Evolutionary conservation across 2,329 filamentous ascomycete genomes (phyloP).

Genomic region (Keithomyces neogunnii): DNA sequence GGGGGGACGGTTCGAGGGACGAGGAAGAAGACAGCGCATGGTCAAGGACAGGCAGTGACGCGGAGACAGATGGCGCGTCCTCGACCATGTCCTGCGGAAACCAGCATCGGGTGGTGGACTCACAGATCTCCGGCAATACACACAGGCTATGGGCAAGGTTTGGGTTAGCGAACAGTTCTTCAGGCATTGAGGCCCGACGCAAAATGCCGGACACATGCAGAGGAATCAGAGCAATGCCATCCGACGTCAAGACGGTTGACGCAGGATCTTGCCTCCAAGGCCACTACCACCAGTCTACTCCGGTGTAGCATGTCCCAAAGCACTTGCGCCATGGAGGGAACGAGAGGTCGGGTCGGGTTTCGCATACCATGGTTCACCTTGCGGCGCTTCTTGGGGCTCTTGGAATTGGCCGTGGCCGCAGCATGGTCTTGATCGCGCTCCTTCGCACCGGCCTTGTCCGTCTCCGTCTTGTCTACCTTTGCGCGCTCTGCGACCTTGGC

Average conservation of each 20-base stretch:
- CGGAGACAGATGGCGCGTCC: too few species aligned
- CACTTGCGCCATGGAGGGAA: constrained; percentile 2
- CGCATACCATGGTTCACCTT: constrained; percentile 81
- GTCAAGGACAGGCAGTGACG: neutral
- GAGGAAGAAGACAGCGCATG: neutral
- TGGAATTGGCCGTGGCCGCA: constrained; percentile 12
- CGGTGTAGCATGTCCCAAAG: neutral
- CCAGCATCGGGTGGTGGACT: constrained; percentile 35
- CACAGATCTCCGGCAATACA: constrained; percentile 86
- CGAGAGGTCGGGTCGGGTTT: constrained; percentile 5
- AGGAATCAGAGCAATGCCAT: neutral
- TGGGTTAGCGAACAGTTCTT: neutral
- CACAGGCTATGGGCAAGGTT: constrained; percentile 51
- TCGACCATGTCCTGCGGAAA: constrained; percentile 1
- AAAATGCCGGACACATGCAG: neutral
- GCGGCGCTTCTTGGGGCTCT: constrained; percentile 74
- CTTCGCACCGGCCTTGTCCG: constrained; percentile 9
- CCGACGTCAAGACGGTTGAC: neutral
- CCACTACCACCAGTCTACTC: neutral
- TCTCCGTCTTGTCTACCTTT: constrained; percentile 17
- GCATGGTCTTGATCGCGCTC: constrained; percentile 1
- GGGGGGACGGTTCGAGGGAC: neutral
- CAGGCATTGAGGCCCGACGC: neutral
- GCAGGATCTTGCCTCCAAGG: neutral
- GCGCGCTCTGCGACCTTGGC: constrained; percentile 19